phyloP scores from a whole-genome alignment of 352 stramenopile species.

The Globisporangium parvum region DNA sequence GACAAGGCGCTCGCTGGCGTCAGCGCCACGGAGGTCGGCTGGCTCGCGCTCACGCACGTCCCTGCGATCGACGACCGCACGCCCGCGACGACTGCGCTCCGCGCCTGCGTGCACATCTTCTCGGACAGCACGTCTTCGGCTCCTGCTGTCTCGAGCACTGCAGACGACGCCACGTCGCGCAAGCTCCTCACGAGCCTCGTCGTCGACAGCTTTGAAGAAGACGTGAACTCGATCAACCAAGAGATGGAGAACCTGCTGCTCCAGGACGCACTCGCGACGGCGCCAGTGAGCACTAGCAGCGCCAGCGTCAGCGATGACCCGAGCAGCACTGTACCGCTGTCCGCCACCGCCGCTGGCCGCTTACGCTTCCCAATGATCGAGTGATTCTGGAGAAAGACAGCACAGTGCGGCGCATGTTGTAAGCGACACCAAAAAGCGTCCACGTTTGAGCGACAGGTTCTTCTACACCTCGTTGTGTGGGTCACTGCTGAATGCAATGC shows the following conservation, averaged over 20 bases:
- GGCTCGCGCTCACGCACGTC: constrained; percentile 8
- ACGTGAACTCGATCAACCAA: constrained; percentile 18
- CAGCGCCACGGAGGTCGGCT: constrained; percentile 9
- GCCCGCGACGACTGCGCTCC: constrained; percentile 4
- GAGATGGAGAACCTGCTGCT: constrained; percentile 13
- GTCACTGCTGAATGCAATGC: too few relatives aligned
- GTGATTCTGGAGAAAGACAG: too few relatives aligned
- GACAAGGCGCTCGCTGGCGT: constrained; percentile 8
- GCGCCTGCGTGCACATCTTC: constrained; percentile 11
- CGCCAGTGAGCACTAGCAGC: background rate
- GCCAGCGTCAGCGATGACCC: too few relatives aligned
- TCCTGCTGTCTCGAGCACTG: too few relatives aligned
- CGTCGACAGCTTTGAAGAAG: constrained; percentile 11
- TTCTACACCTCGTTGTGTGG: too few relatives aligned
- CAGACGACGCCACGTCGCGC: background rate
- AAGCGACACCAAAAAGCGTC: too few relatives aligned
- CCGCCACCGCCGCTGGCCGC: too few relatives aligned
- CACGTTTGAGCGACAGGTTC: too few relatives aligned
- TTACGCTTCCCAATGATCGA: too few relatives aligned
- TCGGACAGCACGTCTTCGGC: background rate
- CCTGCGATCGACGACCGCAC: constrained; percentile 1
- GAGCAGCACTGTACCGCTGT: background rate
- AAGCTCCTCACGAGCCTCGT: constrained; percentile 4
- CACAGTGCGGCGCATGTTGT: too few relatives aligned
- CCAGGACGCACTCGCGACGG: constrained; percentile 2